Evolutionary conservation across 2,329 filamentous ascomycete species (phyloP).

Genomic region (Aspergillus latus): DNA sequence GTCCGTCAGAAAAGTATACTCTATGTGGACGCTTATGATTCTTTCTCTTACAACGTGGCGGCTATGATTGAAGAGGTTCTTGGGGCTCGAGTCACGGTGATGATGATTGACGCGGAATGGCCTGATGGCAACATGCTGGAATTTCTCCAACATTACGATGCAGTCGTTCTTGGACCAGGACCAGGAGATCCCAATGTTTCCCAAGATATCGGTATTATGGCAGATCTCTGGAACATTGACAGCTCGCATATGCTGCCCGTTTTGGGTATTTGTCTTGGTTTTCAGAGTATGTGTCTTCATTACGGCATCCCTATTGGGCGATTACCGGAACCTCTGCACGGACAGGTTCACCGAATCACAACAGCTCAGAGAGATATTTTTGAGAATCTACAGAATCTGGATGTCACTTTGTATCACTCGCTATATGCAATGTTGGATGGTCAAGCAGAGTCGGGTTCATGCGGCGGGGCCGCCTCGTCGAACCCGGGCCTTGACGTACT

Average conservation of each 20-base stretch:
- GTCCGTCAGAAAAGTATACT: conserved; percentile 56
- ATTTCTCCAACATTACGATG: conserved; percentile 67
- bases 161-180: conserved; percentile 85
- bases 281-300: conserved; percentile 73
- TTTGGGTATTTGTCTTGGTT: conserved; percentile 84
- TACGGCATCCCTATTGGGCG: conserved; percentile 67
- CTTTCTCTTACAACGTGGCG: conserved; percentile 93
- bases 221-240: conserved; percentile 68
- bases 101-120: conserved; percentile 65
- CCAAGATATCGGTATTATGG: conserved; percentile 81
- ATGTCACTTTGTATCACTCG: conserved; percentile 76
- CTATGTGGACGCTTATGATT: conserved; percentile 95
- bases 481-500: conserved; percentile 51
- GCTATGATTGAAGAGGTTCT: conserved; percentile 72
- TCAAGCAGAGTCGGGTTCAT: conserved; percentile 18
- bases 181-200: conserved; percentile 74
- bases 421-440: conserved; percentile 50
- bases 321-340: conserved; percentile 74
- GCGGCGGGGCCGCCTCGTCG: not conserved
- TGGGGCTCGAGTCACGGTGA: conserved; percentile 64
- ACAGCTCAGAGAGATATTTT: conserved; percentile 68
- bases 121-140: conserved; percentile 46
- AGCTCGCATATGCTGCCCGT: conserved; percentile 67
- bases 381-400: conserved; percentile 56
- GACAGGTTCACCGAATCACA: conserved; percentile 69